A percentile compares a stretch with the other conserved stretches of the same genome.
Evolutionary conservation across 805 yeast species (phyloP).

Genomic region (Metschnikowia cerradonensis): DNA sequence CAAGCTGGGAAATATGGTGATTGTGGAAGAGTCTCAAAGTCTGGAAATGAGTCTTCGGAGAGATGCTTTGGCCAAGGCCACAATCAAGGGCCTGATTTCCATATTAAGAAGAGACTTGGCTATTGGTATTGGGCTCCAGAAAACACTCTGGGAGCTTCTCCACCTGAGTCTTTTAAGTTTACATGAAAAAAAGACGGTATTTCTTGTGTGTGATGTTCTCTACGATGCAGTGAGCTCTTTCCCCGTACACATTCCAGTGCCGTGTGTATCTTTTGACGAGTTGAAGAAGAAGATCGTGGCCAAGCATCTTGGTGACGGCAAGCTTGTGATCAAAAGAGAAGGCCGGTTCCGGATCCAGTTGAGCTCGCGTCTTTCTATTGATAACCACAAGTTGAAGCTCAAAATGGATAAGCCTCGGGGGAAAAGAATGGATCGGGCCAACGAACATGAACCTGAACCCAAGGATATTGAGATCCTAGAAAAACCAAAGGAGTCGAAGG

Average conservation of each 20-base stretch:
- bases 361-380: conserved; percentile 7
- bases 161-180: conserved; percentile 59
- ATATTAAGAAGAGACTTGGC: conserved; percentile 57
- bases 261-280: conserved; percentile 49
- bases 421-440: not conserved
- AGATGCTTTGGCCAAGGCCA: conserved; percentile 61
- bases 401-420: not conserved
- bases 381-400: not conserved
- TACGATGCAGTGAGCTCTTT: conserved; percentile 59
- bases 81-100: conserved; percentile 63
- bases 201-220: conserved; percentile 62
- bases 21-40: conserved; percentile 51
- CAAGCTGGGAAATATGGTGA: conserved; percentile 42
- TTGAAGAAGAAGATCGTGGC: conserved; percentile 58
- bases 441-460: too few species aligned
- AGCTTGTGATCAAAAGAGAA: conserved; percentile 58
- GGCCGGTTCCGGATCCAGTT: conserved; percentile 53
- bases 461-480: too few species aligned
- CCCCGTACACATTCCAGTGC: conserved; percentile 60
- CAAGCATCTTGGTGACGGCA: conserved; percentile 47
- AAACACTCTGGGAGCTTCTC: conserved; percentile 64
- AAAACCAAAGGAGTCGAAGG: too few species aligned
- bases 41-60: conserved; percentile 49
- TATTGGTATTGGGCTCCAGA: conserved; percentile 53
- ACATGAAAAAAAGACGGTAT: conserved; percentile 55